Percentiles rank a stretch among this genome's conserved stretches.
phyloP scores from a whole-genome alignment of 2,329 filamentous ascomycete species.

The Fusarium nelsonii region DNA sequence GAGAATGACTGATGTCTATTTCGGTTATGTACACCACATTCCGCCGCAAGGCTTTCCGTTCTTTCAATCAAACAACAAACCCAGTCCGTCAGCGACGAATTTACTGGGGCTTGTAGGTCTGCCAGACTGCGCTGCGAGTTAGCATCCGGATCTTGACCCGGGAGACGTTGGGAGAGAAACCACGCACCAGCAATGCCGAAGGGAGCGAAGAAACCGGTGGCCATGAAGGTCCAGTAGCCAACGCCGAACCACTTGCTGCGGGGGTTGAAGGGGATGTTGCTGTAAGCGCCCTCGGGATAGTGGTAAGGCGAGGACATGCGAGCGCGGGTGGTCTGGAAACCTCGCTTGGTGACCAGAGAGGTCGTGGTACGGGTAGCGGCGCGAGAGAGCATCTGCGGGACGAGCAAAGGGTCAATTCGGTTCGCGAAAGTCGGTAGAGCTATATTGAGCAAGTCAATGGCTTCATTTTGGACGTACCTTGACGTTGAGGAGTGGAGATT shows the following conservation, averaged over 20 bases:
- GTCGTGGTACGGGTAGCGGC: conserved; percentile 74
- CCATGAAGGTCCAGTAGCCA: conserved; percentile 82
- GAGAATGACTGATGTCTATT: conserved; percentile 52
- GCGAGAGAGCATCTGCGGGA: conserved; percentile 84
- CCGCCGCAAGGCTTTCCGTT: conserved; percentile 42
- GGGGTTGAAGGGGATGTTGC: conserved; percentile 98
- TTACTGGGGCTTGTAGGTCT: conserved; percentile 58
- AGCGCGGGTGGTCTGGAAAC: conserved; percentile 90
- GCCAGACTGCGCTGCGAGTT: conserved; percentile 59
- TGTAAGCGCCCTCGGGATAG: conserved; percentile 95
- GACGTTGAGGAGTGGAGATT: conserved; percentile 47
- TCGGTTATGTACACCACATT: conserved; percentile 51
- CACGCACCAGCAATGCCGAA: conserved; percentile 73
- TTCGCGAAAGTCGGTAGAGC: conserved; percentile 4
- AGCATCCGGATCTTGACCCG: conserved; percentile 34
- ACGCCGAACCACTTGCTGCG: conserved; percentile 86
- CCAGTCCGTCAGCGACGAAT: conserved; percentile 26
- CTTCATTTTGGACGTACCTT: conserved; percentile 44
- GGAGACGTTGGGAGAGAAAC: conserved; percentile 36
- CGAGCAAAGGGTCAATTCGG: conserved; percentile 57
- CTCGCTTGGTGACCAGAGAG: conserved; percentile 83
- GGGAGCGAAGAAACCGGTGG: conserved; percentile 69
- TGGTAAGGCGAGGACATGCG: conserved; percentile 94
- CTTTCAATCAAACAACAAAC: conserved; percentile 34
- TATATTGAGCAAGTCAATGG: conserved; percentile 11